phyloP scores from a whole-genome alignment of 345 rosid species.

The Syzygium oleosum region DNA sequence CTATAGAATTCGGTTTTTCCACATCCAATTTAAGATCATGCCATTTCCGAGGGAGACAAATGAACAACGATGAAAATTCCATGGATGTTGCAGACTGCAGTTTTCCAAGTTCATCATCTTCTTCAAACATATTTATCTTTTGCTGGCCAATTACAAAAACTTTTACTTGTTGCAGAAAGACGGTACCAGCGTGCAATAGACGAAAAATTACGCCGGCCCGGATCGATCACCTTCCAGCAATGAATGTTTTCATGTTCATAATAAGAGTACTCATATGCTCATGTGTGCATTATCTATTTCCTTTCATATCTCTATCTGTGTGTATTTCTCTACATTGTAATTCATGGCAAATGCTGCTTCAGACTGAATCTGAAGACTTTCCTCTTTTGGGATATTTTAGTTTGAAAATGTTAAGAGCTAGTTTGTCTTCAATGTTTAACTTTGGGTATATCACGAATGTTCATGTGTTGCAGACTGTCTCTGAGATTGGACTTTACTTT shows the following conservation, averaged over 20 bases:
- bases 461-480: not conserved
- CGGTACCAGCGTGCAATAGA: not conserved
- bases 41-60: not conserved
- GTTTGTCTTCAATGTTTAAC: not conserved
- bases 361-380: not conserved
- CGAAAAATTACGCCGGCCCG: not conserved
- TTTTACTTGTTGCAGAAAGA: not conserved
- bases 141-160: accelerated
- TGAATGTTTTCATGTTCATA: not conserved
- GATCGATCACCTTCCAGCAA: not conserved
- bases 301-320: not conserved
- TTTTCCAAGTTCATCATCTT: not conserved
- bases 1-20: not conserved
- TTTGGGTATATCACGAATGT: not conserved
- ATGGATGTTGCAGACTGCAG: not conserved
- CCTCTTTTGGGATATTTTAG: not conserved
- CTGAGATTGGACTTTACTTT: not conserved
- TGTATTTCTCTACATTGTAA: not conserved
- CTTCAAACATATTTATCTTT: not conserved
- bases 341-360: not conserved
- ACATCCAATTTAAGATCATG: not conserved
- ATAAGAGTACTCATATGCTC: not conserved
- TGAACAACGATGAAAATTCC: not conserved
- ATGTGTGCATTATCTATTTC: not conserved
- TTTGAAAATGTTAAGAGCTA: not conserved